These are phyloP conservation scores for Entoloma clypeatum DNA, from an alignment of 1,284 basidiomycete genomes.

Conservation along the genomic window DNA sequence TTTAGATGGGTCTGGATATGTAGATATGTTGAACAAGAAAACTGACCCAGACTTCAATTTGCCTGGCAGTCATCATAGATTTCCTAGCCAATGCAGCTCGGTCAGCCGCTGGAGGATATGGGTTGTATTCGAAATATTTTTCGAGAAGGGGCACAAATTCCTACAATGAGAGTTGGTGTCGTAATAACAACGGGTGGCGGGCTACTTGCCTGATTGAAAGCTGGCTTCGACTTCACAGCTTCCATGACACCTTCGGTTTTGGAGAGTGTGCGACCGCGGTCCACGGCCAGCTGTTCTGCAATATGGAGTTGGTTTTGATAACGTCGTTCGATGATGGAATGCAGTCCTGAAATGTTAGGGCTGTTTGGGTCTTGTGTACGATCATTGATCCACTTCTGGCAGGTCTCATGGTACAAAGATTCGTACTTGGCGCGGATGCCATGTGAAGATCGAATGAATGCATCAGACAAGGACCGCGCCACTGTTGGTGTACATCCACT, in stretches of 20 bases:
- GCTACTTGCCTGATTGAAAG: constrained; percentile 15
- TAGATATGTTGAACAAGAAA: no score
- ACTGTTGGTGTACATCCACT: neutral
- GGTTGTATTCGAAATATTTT: constrained; percentile 45
- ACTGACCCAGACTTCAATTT: constrained; percentile 57
- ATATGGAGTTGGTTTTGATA: constrained; percentile 1
- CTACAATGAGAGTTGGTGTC: constrained; percentile 25
- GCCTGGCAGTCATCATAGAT: constrained; percentile 44
- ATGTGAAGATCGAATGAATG: constrained; percentile 2
- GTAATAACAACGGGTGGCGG: neutral
- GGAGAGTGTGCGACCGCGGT: constrained; percentile 25
- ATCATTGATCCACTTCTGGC: no score
- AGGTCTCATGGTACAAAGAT: neutral
- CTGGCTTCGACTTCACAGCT: constrained; percentile 34
- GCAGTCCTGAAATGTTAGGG: neutral
- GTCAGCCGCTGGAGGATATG: constrained; percentile 45
- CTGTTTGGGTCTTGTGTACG: neutral
- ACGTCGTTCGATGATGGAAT: constrained; percentile 1
- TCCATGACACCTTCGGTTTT: constrained; percentile 39
- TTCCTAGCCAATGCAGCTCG: constrained; percentile 40
- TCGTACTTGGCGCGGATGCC: constrained; percentile 1
- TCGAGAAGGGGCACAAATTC: constrained; percentile 45
- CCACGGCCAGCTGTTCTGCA: constrained; percentile 1
- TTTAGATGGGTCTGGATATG: no score
- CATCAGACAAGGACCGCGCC: constrained; percentile 4